Base-by-base conservation (phyloP, 306 rosid genomes). In the Ziziphus jujuba region DNA sequence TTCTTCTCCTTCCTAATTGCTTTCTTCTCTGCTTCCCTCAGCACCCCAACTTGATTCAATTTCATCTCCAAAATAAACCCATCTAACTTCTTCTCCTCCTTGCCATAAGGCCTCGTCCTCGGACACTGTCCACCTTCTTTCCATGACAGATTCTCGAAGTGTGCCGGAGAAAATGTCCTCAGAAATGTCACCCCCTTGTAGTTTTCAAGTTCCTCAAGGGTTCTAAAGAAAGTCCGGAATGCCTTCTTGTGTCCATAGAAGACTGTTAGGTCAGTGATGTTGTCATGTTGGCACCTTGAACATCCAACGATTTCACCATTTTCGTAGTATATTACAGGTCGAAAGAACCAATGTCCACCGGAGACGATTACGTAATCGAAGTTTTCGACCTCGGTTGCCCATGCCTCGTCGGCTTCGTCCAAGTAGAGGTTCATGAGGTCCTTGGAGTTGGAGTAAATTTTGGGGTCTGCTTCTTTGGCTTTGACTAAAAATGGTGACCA, bases 271-370 rank as follows among this genome's bases (percentile, higher is more conserved):
- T 72, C 75, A 35, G 84, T 75, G 61, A 84, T 61, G 58, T 87
- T 87, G n/a, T 62, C 70, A 12, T 20, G 59, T 0, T 71, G 73
- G 77, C 97, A 93, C 34, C n/a, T 63, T 79, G 78, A 65, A 72
- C 99, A 90, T 62, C 96, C 97, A 5, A 84, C 66, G 11, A 84
- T 70, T 7, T 48, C 59, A 14, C 75, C 81, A 9, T 87, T 82
- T 69, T 90, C 92, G 24, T 88, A 73, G 72, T 68, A 72, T 34
- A 86, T 31, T 7, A 77, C 52, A 0, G 91, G 90, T 22, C 95
- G 74, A 20, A 90, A 90, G 81, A 93, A 93, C 99, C 99, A 93
- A 8, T 90, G 97, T n/a, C 97, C 99, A 5, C 85, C 87, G 40
- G 97, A 90, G 82, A 93, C 66, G 16, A 93, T 75, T 13, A 93